phyloP scores from a whole-genome alignment of 1,139 yeast species.

The Pneumocystis wakefieldiae region DNA sequence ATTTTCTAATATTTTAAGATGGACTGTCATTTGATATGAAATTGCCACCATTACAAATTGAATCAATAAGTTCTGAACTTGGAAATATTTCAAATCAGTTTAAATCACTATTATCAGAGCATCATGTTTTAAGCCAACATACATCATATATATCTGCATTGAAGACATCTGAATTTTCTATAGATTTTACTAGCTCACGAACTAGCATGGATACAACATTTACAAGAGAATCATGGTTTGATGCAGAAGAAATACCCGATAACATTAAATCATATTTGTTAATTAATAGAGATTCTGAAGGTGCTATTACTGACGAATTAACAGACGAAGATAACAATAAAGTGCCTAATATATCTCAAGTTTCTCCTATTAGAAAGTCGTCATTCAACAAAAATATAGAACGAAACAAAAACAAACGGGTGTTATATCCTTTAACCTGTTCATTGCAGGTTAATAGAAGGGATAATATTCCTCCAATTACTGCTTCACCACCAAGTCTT shows the following conservation, averaged over 20 bases:
- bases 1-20: neutral
- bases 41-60: neutral
- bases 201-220: neutral
- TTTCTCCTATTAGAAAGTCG: neutral
- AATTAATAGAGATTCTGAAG: neutral
- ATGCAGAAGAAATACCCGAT: neutral
- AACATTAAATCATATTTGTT: neutral
- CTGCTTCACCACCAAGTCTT: constrained; percentile 64
- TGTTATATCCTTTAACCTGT: constrained; percentile 5
- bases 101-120: neutral
- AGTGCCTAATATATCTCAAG: neutral
- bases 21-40: neutral
- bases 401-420: neutral
- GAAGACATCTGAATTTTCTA: neutral
- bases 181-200: neutral
- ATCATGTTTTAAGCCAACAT: neutral
- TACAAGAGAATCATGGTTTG: neutral
- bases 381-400: neutral
- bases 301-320: neutral
- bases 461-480: constrained; percentile 43
- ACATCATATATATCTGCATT: neutral
- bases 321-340: neutral
- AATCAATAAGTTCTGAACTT: neutral
- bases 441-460: constrained; percentile 37
- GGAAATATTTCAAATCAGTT: neutral